Evolutionary conservation across 148 eudicot genomes (phyloP).

Genomic region (Arctostaphylos glauca): DNA sequence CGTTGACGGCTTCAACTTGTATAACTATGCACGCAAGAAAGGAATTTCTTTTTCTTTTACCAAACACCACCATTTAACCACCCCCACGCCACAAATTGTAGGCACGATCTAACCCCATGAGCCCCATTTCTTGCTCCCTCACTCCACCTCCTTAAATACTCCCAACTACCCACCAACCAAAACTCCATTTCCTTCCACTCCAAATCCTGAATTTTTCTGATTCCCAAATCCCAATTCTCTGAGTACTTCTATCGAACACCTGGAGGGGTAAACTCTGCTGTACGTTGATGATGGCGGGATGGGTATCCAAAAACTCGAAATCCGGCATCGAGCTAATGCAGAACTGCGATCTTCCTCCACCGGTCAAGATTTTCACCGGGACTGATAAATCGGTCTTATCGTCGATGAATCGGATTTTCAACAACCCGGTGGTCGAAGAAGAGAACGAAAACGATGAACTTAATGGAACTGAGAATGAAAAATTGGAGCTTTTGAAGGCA

Average conservation of each 20-base stretch:
- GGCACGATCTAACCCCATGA: neutral
- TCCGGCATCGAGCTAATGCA: constrained; percentile 25
- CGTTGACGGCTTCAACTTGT: neutral
- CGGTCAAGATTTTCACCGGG: constrained; percentile 34
- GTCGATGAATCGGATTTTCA: constrained; percentile 15
- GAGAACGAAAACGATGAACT: neutral
- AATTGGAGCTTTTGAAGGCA: constrained; percentile 52
- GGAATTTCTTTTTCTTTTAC: neutral
- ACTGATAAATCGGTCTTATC: constrained; percentile 24
- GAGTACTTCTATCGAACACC: too few species aligned
- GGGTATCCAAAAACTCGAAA: neutral
- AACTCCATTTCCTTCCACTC: neutral
- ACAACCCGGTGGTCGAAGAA: neutral
- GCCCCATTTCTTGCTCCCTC: neutral
- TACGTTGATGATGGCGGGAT: neutral
- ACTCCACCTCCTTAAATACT: neutral
- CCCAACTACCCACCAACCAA: neutral
- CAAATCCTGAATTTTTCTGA: neutral
- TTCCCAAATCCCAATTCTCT: neutral
- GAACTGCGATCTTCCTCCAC: constrained; percentile 60
- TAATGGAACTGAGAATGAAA: constrained; percentile 12
- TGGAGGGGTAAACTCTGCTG: too few species aligned
- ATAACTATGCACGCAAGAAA: constrained; percentile 1
- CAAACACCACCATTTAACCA: neutral
- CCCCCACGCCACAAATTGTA: neutral